These are phyloP conservation scores for Tetrahymena borealis DNA, from an alignment of 73 alveolate species.

Conservation along the genomic window DNA sequence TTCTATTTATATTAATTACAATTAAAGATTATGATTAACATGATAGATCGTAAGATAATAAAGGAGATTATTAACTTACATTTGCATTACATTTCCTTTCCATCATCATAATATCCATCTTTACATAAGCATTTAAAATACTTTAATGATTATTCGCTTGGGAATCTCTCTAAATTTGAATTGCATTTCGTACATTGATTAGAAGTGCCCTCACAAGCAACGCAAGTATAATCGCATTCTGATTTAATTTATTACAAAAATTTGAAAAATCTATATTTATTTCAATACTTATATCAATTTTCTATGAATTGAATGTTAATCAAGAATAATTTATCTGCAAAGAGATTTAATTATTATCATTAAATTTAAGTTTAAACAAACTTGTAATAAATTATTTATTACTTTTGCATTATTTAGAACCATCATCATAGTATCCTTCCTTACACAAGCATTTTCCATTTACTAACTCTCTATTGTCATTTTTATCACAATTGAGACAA, in stretches of 20 bases:
- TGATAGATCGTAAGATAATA: too few species aligned
- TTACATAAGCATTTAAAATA: background rate
- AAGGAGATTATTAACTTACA: background rate
- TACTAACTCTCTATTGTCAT: background rate
- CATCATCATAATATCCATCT: background rate
- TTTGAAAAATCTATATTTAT: too few species aligned
- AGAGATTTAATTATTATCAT: too few species aligned
- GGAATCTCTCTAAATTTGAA: background rate
- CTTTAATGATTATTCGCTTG: background rate
- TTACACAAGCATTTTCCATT: background rate
- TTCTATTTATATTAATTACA: background rate
- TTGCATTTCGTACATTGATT: background rate
- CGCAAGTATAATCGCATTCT: background rate
- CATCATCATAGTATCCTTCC: background rate
- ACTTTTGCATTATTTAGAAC: background rate
- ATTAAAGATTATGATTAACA: too few species aligned
- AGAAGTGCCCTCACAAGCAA: background rate
- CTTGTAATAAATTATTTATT: background rate
- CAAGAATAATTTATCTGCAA: too few species aligned
- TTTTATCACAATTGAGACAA: background rate
- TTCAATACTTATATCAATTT: too few species aligned
- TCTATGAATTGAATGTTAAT: too few species aligned
- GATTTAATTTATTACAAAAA: too few species aligned
- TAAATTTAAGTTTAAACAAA: background rate
- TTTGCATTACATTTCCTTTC: background rate